phyloP scores from a whole-genome alignment of 2,329 filamentous ascomycete species.

The Camptophora hylomeconis region DNA sequence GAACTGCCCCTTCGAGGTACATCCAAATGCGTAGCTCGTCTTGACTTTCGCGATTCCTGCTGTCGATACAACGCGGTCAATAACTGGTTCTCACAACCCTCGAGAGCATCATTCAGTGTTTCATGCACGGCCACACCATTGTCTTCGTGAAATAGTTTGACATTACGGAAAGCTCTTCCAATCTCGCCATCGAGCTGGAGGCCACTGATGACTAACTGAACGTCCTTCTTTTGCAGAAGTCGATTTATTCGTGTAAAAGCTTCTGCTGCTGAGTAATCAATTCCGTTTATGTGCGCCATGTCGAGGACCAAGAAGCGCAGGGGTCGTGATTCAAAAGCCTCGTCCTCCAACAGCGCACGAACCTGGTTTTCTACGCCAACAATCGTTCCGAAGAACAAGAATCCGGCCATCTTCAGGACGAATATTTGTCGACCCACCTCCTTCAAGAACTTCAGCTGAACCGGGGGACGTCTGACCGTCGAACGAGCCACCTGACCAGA shows the following conservation, averaged over 20 bases:
- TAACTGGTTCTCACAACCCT: constrained; percentile 89
- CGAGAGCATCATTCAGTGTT: constrained; percentile 81
- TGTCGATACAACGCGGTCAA: constrained; percentile 66
- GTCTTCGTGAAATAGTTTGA: constrained; percentile 64
- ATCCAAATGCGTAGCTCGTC: constrained; percentile 12
- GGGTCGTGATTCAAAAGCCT: constrained; percentile 61
- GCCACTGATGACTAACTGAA: constrained; percentile 72
- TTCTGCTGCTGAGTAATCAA: constrained; percentile 93
- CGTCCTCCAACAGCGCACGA: constrained; percentile 66
- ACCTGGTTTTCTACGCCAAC: constrained; percentile 88
- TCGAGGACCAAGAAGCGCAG: constrained; percentile 87
- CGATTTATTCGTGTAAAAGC: constrained; percentile 88
- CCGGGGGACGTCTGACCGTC: constrained; percentile 79
- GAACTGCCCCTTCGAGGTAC: constrained; percentile 11
- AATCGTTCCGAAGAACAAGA: constrained; percentile 97
- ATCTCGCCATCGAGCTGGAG: constrained; percentile 64
- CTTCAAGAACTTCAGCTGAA: constrained; percentile 75
- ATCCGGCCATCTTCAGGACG: constrained; percentile 82
- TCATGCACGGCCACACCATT: constrained; percentile 70
- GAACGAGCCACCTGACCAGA: constrained; percentile 81
- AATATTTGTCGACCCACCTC: constrained; percentile 79
- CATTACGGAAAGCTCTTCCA: constrained; percentile 65
- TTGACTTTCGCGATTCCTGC: constrained; percentile 36
- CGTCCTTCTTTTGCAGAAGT: constrained; percentile 61
- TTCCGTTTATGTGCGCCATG: constrained; percentile 73